Base-by-base conservation (phyloP, 768 basidiomycete species). In the Mrakia frigida region DNA sequence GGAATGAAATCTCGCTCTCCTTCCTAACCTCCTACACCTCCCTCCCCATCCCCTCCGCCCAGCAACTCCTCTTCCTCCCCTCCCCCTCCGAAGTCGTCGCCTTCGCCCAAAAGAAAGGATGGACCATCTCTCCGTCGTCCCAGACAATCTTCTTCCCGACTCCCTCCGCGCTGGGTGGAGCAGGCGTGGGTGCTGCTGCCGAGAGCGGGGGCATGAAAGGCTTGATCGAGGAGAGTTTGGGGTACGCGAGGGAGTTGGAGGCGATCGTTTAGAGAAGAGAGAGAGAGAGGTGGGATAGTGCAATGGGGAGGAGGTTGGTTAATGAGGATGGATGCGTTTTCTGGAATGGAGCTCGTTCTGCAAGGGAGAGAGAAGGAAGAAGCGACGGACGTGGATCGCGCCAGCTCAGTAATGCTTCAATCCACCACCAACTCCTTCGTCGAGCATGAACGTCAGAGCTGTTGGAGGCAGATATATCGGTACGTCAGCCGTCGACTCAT, bases 1-100 rank as follows among this genome's bases (percentile, higher is more conserved):
- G 96, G 80, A 93, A 92, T 81, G 96, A 99, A 85, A 99, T 99
- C 80, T 96, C 96, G 21, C 92, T 92, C 80, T 98, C 95, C 81
- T 93, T 97, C 83, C 94, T 98, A 83, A 87, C 90, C 25, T 95
- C 96, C 6, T 99, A 99, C 79, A 90, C 92, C 79, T 93, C 91
- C 77, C 86, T 99, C 53, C 94, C 95, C 0, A 82, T 98, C 72
- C 90, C 91, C 80, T 94, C 97, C 79, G 96, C 95, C 1, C 89
- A 91, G 1, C 92, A 92, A 0, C 86, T 99, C 68, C 85, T 99
- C 73, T 99, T 98, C 88, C 97, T 96, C 86, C 89, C 89, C 33
- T 88, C 87, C 60, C 90, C 90, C 77, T 88, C 89, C 6, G 94
- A 97, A 74, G 86, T 96, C 13, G 83, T 92, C 73, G 86, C 83